A percentile compares a stretch with the other conserved stretches of the same genome.
phyloP scores from a whole-genome alignment of 2,329 filamentous ascomycete genomes.

The Emergomyces pasteurianus region DNA sequence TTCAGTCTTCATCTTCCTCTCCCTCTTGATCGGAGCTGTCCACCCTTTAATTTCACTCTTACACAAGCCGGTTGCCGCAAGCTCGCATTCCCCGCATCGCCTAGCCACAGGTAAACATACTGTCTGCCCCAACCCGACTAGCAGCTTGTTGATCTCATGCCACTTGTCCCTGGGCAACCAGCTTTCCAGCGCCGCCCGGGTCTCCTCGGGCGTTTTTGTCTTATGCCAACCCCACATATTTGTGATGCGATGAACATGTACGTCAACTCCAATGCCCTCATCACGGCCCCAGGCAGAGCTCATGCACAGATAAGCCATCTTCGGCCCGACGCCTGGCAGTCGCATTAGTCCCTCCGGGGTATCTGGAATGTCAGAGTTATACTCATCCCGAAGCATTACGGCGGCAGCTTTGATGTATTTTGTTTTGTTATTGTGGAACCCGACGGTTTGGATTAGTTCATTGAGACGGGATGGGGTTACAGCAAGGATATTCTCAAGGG shows the following conservation, averaged over 20 bases:
- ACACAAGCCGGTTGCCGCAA: slow-evolving; percentile 67
- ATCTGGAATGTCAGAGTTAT: slow-evolving; percentile 64
- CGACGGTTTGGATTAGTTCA: slow-evolving; percentile 67
- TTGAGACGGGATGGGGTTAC: slow-evolving; percentile 57
- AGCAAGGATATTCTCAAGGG: slow-evolving; percentile 63
- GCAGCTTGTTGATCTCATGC: slow-evolving; percentile 83
- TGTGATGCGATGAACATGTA: slow-evolving; percentile 88
- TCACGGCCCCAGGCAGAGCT: slow-evolving; percentile 59
- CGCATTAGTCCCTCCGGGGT: slow-evolving; percentile 63
- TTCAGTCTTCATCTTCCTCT: slow-evolving; percentile 25
- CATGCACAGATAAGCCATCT: slow-evolving; percentile 88
- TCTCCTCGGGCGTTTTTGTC: slow-evolving; percentile 72
- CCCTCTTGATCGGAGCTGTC: slow-evolving; percentile 42
- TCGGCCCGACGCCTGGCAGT: slow-evolving; percentile 79
- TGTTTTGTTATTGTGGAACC: slow-evolving; percentile 93
- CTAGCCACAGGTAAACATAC: slow-evolving; percentile 70
- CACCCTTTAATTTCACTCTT: slow-evolving; percentile 56
- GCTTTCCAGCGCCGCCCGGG: slow-evolving; percentile 58
- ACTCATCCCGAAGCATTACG: slow-evolving; percentile 57
- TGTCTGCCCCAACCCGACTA: slow-evolving; percentile 80
- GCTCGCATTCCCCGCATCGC: slow-evolving; percentile 73
- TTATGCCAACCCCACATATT: slow-evolving; percentile 90
- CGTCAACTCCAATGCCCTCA: slow-evolving; percentile 81
- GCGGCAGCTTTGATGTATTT: slow-evolving; percentile 68
- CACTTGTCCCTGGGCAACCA: slow-evolving; percentile 79